phyloP scores from a whole-genome alignment of 2,329 filamentous ascomycete genomes.

The Diaporthe eres region DNA sequence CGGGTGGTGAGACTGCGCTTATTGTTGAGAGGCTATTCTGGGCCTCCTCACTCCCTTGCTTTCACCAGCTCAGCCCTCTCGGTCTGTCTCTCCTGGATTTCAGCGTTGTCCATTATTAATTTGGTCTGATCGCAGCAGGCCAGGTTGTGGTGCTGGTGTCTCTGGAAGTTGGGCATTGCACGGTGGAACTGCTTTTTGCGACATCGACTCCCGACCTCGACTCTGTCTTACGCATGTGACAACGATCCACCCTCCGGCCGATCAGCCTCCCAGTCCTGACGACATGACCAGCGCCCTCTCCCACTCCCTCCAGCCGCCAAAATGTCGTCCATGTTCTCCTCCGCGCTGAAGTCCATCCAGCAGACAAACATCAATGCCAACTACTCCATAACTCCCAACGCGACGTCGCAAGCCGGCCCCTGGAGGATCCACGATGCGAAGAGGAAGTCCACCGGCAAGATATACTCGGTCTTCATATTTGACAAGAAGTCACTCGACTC shows the following conservation, averaged over 20 bases:
- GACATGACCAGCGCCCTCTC: slow-evolving; percentile 39
- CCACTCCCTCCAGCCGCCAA: slow-evolving; percentile 49
- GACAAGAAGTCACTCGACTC: slow-evolving; percentile 88
- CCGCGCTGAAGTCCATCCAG: slow-evolving; percentile 92
- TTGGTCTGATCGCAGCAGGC: slow-evolving; percentile 12
- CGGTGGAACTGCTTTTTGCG: slow-evolving; percentile 10
- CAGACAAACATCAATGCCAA: slow-evolving; percentile 92
- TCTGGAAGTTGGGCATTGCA: slow-evolving; percentile 11
- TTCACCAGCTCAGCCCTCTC: neutral
- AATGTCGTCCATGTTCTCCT: slow-evolving; percentile 82
- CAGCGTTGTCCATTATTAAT: neutral
- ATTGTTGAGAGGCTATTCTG: slow-evolving; percentile 3
- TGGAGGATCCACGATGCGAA: slow-evolving; percentile 99
- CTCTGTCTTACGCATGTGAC: slow-evolving; percentile 37
- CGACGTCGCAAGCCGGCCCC: slow-evolving; percentile 86
- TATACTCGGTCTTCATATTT: slow-evolving; percentile 94
- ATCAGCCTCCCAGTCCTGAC: slow-evolving; percentile 36
- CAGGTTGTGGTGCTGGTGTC: neutral
- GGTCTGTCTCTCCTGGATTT: neutral
- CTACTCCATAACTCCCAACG: slow-evolving; percentile 84
- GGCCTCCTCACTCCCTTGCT: slow-evolving; percentile 5
- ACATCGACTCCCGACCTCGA: slow-evolving; percentile 25
- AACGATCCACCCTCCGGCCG: slow-evolving; percentile 28
- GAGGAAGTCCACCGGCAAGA: slow-evolving; percentile 92
- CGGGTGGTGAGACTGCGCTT: slow-evolving; percentile 10